Evolutionary conservation across 805 yeast genomes (phyloP).

Genomic region (Isabelozyma gotoi): DNA sequence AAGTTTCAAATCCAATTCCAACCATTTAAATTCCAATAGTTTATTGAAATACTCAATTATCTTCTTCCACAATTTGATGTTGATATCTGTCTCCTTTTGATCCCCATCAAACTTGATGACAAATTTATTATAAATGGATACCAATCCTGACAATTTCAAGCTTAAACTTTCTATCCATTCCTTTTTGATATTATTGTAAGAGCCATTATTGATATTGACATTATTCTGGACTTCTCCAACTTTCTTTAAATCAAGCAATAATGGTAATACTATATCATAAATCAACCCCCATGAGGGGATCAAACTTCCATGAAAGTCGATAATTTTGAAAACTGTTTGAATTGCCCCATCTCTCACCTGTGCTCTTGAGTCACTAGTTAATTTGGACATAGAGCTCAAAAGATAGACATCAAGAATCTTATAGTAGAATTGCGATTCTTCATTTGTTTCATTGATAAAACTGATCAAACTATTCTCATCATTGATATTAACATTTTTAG

Average conservation of each 20-base stretch:
- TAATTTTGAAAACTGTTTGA: slow-evolving; percentile 81
- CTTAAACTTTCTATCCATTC: slow-evolving; percentile 64
- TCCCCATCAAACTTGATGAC: slow-evolving; percentile 34
- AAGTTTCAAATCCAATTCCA: slow-evolving; percentile 54
- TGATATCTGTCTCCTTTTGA: slow-evolving; percentile 8
- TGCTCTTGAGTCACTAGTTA: slow-evolving; percentile 63
- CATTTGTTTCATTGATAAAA: slow-evolving; percentile 6
- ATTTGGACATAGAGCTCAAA: slow-evolving; percentile 57
- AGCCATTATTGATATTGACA: background rate
- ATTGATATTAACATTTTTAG: background rate
- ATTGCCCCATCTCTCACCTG: slow-evolving; percentile 90
- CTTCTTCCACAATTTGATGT: slow-evolving; percentile 51
- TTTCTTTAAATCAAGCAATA: slow-evolving; percentile 33
- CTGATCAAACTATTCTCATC: slow-evolving; percentile 7
- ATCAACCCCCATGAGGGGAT: slow-evolving; percentile 67
- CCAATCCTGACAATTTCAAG: slow-evolving; percentile 64
- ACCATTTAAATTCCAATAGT: slow-evolving; percentile 40
- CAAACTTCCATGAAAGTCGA: slow-evolving; percentile 65
- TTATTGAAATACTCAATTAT: slow-evolving; percentile 50
- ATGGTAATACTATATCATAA: slow-evolving; percentile 59
- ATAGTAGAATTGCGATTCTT: slow-evolving; percentile 8
- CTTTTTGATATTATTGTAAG: slow-evolving; percentile 18
- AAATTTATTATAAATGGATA: slow-evolving; percentile 57
- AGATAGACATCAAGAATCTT: slow-evolving; percentile 41
- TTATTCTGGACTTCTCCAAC: slow-evolving; percentile 9